phyloP scores from a whole-genome alignment of 148 eudicot species.

The Diospyros lotus region DNA sequence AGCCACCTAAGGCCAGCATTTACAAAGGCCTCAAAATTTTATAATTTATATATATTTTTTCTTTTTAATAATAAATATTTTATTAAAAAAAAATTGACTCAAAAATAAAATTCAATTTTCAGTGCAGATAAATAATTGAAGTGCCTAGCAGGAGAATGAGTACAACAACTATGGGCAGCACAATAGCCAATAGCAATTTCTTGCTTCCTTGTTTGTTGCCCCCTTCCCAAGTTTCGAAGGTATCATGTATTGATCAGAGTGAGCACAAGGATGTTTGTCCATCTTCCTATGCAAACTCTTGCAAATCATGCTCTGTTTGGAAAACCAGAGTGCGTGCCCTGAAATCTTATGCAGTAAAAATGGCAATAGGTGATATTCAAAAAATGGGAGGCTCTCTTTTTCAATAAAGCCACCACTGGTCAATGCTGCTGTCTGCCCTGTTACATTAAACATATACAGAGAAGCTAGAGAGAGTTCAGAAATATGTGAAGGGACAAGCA shows the following conservation, averaged over 20 bases:
- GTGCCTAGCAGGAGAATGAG: conserved; percentile 17
- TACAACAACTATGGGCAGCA: conserved; percentile 15
- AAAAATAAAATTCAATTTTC: too few relatives aligned
- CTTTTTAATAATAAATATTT: too few relatives aligned
- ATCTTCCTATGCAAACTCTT: background rate
- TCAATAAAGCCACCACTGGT: background rate
- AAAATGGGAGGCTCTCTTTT: background rate
- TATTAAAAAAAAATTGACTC: too few relatives aligned
- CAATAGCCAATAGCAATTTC: conserved; percentile 9
- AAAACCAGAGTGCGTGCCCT: background rate
- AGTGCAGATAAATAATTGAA: conserved; percentile 8
- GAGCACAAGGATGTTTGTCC: background rate
- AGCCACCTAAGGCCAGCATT: too few relatives aligned
- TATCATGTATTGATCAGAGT: background rate
- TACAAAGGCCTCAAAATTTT: too few relatives aligned
- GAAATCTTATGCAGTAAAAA: too few relatives aligned
- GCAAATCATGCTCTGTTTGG: background rate
- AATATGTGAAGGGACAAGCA: background rate
- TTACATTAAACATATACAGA: background rate
- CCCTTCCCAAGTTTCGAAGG: conserved; percentile 19
- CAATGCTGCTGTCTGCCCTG: background rate
- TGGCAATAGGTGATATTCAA: background rate
- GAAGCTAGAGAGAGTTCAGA: background rate
- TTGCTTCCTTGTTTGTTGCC: conserved; percentile 6
- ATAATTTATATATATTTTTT: too few relatives aligned